Evolutionary conservation across 225 moss, liverwort and hornwort genomes (phyloP).

Genomic region (Pseudoscleropodium purum): DNA sequence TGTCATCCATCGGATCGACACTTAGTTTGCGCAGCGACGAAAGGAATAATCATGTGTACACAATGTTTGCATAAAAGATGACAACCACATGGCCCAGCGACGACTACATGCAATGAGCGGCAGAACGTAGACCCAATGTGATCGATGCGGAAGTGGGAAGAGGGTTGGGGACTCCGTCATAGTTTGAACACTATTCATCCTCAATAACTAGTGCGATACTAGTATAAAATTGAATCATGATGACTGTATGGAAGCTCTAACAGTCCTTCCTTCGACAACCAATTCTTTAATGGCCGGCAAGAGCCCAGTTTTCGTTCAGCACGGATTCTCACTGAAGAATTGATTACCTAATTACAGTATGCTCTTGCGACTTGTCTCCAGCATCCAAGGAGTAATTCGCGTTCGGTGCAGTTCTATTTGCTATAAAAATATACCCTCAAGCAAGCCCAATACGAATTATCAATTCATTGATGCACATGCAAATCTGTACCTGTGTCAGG

Average conservation of each 20-base stretch:
- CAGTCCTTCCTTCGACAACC: not conserved
- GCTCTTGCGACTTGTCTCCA: not conserved
- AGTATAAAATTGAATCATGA: not conserved
- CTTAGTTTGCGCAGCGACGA: no score
- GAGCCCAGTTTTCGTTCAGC: not conserved
- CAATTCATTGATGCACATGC: not conserved
- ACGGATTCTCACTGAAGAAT: not conserved
- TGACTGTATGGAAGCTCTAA: not conserved
- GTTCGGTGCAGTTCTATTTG: not conserved
- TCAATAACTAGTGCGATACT: not conserved
- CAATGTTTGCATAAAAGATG: constrained; percentile 8
- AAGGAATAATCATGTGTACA: not conserved
- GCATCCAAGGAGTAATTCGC: not conserved
- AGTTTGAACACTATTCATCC: not conserved
- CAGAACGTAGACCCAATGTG: constrained; percentile 16
- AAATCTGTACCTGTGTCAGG: not conserved
- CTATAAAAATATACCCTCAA: no score
- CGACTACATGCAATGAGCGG: constrained; percentile 12
- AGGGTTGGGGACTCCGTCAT: not conserved
- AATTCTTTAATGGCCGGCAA: not conserved
- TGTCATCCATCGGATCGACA: not conserved
- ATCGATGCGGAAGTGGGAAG: constrained; percentile 6
- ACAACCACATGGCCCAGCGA: constrained; percentile 34
- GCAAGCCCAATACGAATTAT: no score
- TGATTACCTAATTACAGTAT: not conserved